These are phyloP conservation scores for Peniophora sp. DNA, from an alignment of 1,284 basidiomycete genomes.

Conservation along the genomic window DNA sequence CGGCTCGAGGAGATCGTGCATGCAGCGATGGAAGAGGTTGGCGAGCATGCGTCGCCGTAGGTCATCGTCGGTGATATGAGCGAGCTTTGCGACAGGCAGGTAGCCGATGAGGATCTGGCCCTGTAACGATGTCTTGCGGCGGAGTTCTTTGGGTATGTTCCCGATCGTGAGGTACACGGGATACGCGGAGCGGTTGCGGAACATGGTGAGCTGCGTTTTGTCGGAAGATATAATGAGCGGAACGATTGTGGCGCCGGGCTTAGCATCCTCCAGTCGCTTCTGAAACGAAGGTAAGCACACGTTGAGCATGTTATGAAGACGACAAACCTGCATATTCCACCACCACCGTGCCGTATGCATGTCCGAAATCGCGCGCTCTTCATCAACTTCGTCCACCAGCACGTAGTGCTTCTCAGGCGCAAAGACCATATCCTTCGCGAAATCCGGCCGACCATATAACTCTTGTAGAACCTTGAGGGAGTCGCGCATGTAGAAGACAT, in stretches of 20 bases:
- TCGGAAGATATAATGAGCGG: neutral
- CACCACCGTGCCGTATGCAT: constrained; percentile 7
- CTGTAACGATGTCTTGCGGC: neutral
- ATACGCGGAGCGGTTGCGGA: constrained; percentile 1
- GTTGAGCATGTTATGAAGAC: no score
- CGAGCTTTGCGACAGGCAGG: neutral
- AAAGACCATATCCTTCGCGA: neutral
- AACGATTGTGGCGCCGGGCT: neutral
- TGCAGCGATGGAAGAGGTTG: neutral
- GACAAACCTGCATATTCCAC: constrained; percentile 4
- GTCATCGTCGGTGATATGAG: neutral
- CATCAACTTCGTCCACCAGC: neutral
- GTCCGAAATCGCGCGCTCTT: neutral
- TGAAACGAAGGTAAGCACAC: no score
- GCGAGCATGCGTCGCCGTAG: neutral
- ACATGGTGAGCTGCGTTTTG: neutral
- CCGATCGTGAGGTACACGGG: constrained; percentile 3
- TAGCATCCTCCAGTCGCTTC: no score
- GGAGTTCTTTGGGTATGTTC: constrained; percentile 1
- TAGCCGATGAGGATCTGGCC: neutral
- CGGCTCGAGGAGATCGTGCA: neutral
- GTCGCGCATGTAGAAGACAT: neutral
- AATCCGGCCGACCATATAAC: neutral
- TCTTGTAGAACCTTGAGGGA: neutral
- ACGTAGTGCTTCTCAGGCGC: neutral